Evolutionary conservation across 2,329 filamentous ascomycete species (phyloP).

Genomic region (Ceratocystis albifundus): DNA sequence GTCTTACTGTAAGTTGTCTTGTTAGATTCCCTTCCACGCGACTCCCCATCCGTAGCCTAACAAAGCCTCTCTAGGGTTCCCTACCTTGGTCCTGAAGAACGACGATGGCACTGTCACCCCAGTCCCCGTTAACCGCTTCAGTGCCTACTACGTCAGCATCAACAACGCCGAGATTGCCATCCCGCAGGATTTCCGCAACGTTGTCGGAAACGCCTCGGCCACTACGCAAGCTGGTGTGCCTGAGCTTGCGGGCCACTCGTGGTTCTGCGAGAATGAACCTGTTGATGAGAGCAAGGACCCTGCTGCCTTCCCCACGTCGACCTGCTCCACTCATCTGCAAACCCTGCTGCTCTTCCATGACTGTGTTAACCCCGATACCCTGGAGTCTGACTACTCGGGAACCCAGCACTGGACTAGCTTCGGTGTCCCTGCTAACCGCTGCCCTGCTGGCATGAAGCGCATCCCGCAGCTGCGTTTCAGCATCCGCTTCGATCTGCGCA

Average conservation of each 20-base stretch:
- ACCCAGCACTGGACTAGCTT: constrained; percentile 10
- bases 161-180: constrained; percentile 35
- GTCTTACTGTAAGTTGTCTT: constrained; percentile 32
- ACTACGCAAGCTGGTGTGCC: constrained; percentile 25
- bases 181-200: constrained; percentile 34
- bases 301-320: constrained; percentile 28
- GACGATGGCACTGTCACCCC: constrained; percentile 29
- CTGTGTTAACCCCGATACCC: constrained; percentile 26
- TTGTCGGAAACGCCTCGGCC: constrained; percentile 34
- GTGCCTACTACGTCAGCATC: constrained; percentile 36
- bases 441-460: constrained; percentile 35
- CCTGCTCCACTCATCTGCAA: constrained; percentile 29
- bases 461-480: constrained; percentile 40
- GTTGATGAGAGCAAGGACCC: constrained; percentile 24
- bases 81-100: constrained; percentile 33
- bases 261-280: constrained; percentile 30
- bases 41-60: neutral
- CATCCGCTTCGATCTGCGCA: constrained; percentile 37
- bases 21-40: too few species aligned
- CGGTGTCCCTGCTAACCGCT: constrained; percentile 28
- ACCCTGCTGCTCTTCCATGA: constrained; percentile 26
- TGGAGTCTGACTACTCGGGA: constrained; percentile 26
- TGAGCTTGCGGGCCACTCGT: constrained; percentile 25
- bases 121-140: constrained; percentile 32
- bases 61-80: constrained; percentile 28